Evolutionary conservation across 2,329 filamentous ascomycete species (phyloP).

Genomic region (Waltergamsia citrina): DNA sequence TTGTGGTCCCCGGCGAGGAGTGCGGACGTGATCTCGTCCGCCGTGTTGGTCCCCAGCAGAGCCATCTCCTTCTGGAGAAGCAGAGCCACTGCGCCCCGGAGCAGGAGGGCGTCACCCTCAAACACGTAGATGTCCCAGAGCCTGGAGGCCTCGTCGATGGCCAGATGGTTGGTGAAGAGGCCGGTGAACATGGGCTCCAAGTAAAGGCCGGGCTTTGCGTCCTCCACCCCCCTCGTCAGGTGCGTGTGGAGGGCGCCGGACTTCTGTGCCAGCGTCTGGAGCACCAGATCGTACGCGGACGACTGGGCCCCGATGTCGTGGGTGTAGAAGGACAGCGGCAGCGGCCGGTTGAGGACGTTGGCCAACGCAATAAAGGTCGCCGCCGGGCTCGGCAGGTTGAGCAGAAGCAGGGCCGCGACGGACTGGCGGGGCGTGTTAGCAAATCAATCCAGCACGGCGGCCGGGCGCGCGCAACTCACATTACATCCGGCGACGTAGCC

Average conservation of each 20-base stretch:
- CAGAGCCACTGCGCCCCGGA: conserved; percentile 62
- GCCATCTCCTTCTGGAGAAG: conserved; percentile 44
- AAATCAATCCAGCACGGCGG: no score
- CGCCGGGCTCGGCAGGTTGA: conserved; percentile 56
- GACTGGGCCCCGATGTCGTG: conserved; percentile 59
- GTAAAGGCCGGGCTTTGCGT: conserved; percentile 40
- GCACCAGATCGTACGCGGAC: conserved; percentile 59
- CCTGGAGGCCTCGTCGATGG: conserved; percentile 60
- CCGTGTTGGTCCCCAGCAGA: conserved; percentile 35
- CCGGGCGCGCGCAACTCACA: no score
- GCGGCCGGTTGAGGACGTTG: conserved; percentile 67
- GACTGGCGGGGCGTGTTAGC: no score
- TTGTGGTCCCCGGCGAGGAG: neutral
- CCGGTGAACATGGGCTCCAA: conserved; percentile 52
- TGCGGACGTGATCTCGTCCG: conserved; percentile 26
- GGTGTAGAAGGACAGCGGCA: conserved; percentile 68
- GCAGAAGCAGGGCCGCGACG: conserved; percentile 62
- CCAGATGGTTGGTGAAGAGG: conserved; percentile 54
- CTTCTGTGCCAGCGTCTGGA: conserved; percentile 58
- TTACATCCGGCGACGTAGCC: conserved; percentile 69
- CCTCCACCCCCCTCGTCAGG: conserved; percentile 40
- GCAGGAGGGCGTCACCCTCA: conserved; percentile 64
- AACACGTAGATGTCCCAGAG: conserved; percentile 80
- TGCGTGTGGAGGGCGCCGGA: conserved; percentile 54
- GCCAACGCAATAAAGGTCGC: conserved; percentile 63